Conservation (phyloP, 805 yeast genomes). For the Ogataea nitratoaversa region DNA sequence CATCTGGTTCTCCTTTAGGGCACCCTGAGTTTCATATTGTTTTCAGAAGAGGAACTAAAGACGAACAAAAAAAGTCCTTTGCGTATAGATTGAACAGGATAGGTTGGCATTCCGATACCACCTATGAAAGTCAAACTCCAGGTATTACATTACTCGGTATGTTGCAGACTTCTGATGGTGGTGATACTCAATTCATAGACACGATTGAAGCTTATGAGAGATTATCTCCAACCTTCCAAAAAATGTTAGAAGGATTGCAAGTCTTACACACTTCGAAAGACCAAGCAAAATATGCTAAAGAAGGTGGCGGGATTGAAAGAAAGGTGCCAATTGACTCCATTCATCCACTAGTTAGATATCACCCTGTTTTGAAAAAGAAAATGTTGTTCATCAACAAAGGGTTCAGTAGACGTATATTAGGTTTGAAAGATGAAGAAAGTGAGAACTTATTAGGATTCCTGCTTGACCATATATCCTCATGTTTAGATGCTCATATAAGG, state of each 20-base stretch:
- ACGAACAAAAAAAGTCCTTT: constrained; percentile 32
- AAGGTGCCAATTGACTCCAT: constrained; percentile 52
- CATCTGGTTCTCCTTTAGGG: constrained; percentile 59
- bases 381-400: constrained; percentile 48
- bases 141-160: constrained; percentile 61
- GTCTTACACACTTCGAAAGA: constrained; percentile 63
- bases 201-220: constrained; percentile 60
- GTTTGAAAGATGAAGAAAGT: constrained; percentile 63
- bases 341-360: constrained; percentile 61
- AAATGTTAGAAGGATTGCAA: constrained; percentile 53
- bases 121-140: constrained; percentile 68
- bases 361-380: constrained; percentile 61
- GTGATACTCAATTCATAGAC: constrained; percentile 67
- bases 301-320: constrained; percentile 53
- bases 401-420: constrained; percentile 62
- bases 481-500: constrained; percentile 54
- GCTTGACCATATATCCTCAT: constrained; percentile 41
- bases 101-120: constrained; percentile 66
- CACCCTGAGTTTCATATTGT: constrained; percentile 56
- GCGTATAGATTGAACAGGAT: constrained; percentile 32
- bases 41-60: constrained; percentile 41
- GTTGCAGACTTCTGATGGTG: constrained; percentile 50
- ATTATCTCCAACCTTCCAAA: constrained; percentile 56
- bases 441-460: constrained; percentile 52
- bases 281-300: constrained; percentile 53